These are phyloP conservation scores for Xylariaceae sp. DNA, from an alignment of 2,329 filamentous ascomycete species.

Conservation along the genomic window DNA sequence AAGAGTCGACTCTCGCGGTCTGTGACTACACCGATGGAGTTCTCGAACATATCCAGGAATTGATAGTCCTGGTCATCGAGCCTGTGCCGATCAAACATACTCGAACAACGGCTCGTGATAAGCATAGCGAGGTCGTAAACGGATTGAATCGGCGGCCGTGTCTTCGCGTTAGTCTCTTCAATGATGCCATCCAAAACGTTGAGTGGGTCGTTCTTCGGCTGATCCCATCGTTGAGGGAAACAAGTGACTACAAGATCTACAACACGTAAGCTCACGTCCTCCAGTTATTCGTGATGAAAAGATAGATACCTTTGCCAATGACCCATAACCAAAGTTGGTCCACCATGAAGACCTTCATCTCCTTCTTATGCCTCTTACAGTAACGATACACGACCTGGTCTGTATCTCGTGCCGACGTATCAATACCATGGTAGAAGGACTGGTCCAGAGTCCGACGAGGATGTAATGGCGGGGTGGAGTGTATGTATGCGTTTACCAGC, in stretches of 20 bases:
- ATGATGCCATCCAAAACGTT: slow-evolving; percentile 62
- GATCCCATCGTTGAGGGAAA: slow-evolving; percentile 56
- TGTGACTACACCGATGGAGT: slow-evolving; percentile 53
- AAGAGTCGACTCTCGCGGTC: slow-evolving; percentile 57
- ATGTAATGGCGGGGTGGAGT: slow-evolving; percentile 47
- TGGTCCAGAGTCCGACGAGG: slow-evolving; percentile 61
- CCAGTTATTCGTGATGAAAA: not conserved
- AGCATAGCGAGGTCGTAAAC: slow-evolving; percentile 61
- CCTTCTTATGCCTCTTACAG: slow-evolving; percentile 33
- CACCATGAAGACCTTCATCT: slow-evolving; percentile 63
- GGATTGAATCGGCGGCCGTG: slow-evolving; percentile 53
- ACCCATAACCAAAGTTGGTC: slow-evolving; percentile 67
- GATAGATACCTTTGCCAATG: slow-evolving; percentile 38
- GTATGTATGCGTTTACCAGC: slow-evolving; percentile 45
- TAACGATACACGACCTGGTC: slow-evolving; percentile 65
- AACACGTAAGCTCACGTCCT: slow-evolving; percentile 3
- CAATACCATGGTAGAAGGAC: slow-evolving; percentile 62
- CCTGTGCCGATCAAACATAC: slow-evolving; percentile 57
- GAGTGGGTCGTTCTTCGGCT: slow-evolving; percentile 58
- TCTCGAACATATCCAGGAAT: slow-evolving; percentile 66
- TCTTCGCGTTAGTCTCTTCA: slow-evolving; percentile 63
- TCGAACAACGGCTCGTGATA: slow-evolving; percentile 57
- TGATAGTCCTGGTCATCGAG: slow-evolving; percentile 57
- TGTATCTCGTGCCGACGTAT: slow-evolving; percentile 55
- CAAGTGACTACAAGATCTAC: slow-evolving; percentile 56